Evolutionary conservation across 139 green algal genomes (phyloP).

Genomic region (Yamagishiella unicocca): DNA sequence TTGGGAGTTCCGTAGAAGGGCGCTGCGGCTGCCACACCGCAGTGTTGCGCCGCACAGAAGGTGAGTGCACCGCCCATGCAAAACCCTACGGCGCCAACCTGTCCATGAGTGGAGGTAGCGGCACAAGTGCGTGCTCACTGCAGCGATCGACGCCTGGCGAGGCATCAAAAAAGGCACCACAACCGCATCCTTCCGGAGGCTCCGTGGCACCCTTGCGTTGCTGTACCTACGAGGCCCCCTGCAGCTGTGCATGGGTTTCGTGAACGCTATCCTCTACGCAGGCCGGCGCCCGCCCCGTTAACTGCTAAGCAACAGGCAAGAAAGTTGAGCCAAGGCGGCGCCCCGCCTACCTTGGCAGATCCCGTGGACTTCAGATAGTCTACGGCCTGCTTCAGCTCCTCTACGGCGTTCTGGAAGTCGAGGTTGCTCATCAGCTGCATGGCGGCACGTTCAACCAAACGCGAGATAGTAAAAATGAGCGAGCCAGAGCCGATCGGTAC

Average conservation of each 20-base stretch:
- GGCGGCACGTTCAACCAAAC: slow-evolving; percentile 67
- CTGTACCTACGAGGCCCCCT: too few relatives aligned
- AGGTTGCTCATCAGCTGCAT: slow-evolving; percentile 74
- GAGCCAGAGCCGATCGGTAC: too few relatives aligned
- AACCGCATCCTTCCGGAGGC: too few relatives aligned
- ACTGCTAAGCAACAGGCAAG: too few relatives aligned
- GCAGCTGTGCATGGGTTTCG: too few relatives aligned
- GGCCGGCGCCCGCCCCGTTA: too few relatives aligned
- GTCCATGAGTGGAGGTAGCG: too few relatives aligned
- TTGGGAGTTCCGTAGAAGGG: slow-evolving; percentile 79
- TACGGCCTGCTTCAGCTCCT: slow-evolving; percentile 75
- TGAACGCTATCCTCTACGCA: too few relatives aligned
- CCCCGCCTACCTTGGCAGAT: slow-evolving; percentile 68
- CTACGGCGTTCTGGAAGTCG: slow-evolving; percentile 74
- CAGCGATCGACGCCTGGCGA: too few relatives aligned
- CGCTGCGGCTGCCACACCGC: slow-evolving; percentile 58
- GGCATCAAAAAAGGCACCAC: neutral
- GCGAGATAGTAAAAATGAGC: too few relatives aligned
- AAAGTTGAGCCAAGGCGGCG: slow-evolving; percentile 69
- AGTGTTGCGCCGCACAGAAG: slow-evolving; percentile 72
- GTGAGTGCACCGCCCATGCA: slow-evolving; percentile 81
- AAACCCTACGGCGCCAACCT: slow-evolving; percentile 68
- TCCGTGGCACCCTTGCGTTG: too few relatives aligned
- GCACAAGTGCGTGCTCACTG: too few relatives aligned
- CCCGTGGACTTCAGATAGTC: slow-evolving; percentile 64